Evolutionary conservation across 2,329 filamentous ascomycete species (phyloP), one percentile per base, ranked within the genome.

Genomic region (Aspergillus novofumigatus): DNA sequence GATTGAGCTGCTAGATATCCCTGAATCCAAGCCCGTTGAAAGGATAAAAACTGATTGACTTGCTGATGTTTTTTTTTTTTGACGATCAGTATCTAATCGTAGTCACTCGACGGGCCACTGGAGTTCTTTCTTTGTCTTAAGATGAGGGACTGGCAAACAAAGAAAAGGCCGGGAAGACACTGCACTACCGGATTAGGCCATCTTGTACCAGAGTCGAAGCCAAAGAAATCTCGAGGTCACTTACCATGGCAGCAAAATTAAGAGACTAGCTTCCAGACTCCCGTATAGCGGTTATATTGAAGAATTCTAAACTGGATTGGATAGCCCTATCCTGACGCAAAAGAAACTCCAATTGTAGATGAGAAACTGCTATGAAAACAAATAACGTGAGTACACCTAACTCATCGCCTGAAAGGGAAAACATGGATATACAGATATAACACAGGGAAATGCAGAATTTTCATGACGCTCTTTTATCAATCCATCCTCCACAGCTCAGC

Each of bases 391-490:
- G 67, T 71, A 67, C 69, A 69, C 67, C 69, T 55, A 66, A 68
- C 69, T 70, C 67, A 70, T 70, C 69, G 69, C 69, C 70, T 65
- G 62, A 62, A 68, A 64, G 61, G 49, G 20, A 41, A 63, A 69
- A 71, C 69, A 68, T 73, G 70, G 71, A 71, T 73, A 72, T 73
- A 73, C 70, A 72, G 62, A 65, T 68, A 70, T 71, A 69, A 66
- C 67, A 72, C 65, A 71, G 61, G 66, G 62, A 66, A 64, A 64
- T 54, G 66, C 66, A 61, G 66, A 68, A 63, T 67, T 69, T 65
- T 67, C 67, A 66, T 65, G 63, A 67, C 59, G 63, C 64, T 67
- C 63, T 66, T 71, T 62, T 70, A 62, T 61, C 63, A 59, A 62
- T 60, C 56, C 51, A 29, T 26, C 52, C 58, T 56, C 49, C 42